A percentile compares a stretch with the other conserved stretches of the same genome.
These are phyloP conservation scores for Rhododendron henanense DNA, from an alignment of 148 eudicot species.

Conservation along the genomic window DNA sequence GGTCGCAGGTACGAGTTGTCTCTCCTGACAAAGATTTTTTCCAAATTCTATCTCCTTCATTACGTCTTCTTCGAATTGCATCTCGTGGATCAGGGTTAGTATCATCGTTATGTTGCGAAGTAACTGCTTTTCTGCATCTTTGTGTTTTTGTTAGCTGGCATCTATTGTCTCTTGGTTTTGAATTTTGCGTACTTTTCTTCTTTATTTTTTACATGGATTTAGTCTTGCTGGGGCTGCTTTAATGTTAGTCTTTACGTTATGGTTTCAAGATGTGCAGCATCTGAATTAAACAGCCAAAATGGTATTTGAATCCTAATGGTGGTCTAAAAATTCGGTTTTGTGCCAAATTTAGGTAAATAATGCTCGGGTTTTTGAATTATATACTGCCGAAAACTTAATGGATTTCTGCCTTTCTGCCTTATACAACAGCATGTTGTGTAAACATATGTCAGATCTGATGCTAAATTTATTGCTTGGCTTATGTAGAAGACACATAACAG, in stretches of 20 bases:
- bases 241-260: neutral
- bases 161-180: neutral
- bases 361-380: neutral
- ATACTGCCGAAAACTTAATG: neutral
- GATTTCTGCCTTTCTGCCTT: neutral
- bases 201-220: neutral
- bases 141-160: neutral
- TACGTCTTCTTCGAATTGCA: slow-evolving; percentile 89
- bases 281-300: neutral
- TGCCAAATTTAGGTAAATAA: neutral
- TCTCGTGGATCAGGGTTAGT: slow-evolving; percentile 93
- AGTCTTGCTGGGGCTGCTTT: neutral
- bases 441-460: neutral
- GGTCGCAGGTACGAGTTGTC: slow-evolving; percentile 85
- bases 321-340: neutral
- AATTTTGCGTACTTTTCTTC: neutral
- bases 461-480: neutral
- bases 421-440: neutral
- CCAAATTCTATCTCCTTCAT: slow-evolving; percentile 91
- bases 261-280: neutral
- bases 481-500: neutral
- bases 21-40: slow-evolving; percentile 99
- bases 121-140: neutral
- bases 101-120: neutral
- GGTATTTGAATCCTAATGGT: neutral